A percentile compares a stretch with the other conserved stretches of the same genome.
Evolutionary conservation across 768 basidiomycete genomes (phyloP).

Genomic region (Mycena amicta): DNA sequence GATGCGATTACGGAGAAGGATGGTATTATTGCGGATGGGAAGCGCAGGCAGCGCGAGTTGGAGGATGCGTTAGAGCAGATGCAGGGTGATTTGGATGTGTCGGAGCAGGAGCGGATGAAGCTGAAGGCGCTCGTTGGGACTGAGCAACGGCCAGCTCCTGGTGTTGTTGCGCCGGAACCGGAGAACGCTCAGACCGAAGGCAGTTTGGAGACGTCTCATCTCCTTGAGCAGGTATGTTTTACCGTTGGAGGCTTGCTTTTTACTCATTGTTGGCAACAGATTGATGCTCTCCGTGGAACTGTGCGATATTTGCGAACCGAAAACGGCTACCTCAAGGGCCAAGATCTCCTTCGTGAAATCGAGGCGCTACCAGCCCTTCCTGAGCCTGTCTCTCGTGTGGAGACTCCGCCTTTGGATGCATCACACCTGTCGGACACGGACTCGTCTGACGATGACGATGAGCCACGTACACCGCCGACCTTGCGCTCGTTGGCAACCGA

Average conservation of each 20-base stretch:
- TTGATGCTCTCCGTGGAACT: conserved; percentile 88
- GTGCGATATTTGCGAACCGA: conserved; percentile 92
- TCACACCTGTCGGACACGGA: conserved; percentile 72
- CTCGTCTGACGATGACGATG: conserved; percentile 49
- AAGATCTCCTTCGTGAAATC: conserved; percentile 85
- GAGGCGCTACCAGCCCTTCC: conserved; percentile 71
- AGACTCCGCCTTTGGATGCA: conserved; percentile 69
- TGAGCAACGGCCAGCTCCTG: conserved; percentile 60
- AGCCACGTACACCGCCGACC: conserved; percentile 46
- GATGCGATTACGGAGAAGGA: conserved; percentile 85
- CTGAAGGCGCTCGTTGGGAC: conserved; percentile 68
- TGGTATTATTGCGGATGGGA: conserved; percentile 72
- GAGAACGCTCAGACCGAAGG: conserved; percentile 74
- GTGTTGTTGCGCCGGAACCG: conserved; percentile 33
- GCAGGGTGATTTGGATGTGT: conserved; percentile 81
- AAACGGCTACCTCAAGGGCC: conserved; percentile 91
- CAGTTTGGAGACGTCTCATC: conserved; percentile 83
- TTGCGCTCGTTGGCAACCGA: conserved; percentile 76
- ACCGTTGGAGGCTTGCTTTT: conserved; percentile 1
- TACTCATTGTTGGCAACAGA: conserved; percentile 43
- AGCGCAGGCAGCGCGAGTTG: conserved; percentile 87
- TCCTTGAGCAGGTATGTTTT: conserved; percentile 76
- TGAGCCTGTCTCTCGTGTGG: conserved; percentile 45
- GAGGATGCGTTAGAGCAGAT: conserved; percentile 94
- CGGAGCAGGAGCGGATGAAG: conserved; percentile 88